phyloP scores from a whole-genome alignment of 371 early-diverging fungal genomes.

The Rhizomucor pusillus region DNA sequence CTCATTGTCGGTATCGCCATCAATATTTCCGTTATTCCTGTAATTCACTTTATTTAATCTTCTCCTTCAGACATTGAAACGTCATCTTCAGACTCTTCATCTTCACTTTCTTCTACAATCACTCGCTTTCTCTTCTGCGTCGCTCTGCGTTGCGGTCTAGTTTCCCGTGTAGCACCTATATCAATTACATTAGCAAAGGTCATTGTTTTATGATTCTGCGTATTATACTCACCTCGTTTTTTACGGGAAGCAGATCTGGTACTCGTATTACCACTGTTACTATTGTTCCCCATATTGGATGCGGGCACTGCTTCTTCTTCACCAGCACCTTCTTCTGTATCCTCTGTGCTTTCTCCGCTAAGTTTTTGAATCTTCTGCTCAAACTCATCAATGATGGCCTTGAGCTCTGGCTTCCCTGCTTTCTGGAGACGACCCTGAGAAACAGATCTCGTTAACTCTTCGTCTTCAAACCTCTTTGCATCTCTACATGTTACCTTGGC shows the following conservation, averaged over 20 bases:
- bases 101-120: neutral
- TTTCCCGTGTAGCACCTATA: neutral
- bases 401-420: conserved; percentile 69
- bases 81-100: conserved; percentile 3
- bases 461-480: neutral
- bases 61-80: neutral
- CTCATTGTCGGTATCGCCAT: neutral
- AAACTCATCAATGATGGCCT: conserved; percentile 76
- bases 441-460: too few relatives aligned
- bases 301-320: neutral
- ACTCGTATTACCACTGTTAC: neutral
- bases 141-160: neutral
- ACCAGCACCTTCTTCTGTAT: conserved; percentile 7
- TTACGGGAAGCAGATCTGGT: neutral
- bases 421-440: conserved; percentile 63
- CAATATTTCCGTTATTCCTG: neutral
- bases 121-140: conserved; percentile 6
- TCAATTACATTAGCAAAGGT: neutral
- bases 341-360: conserved; percentile 22
- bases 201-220: neutral
- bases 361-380: conserved; percentile 56
- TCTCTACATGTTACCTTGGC: conserved; percentile 56
- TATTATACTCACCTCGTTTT: conserved; percentile 3
- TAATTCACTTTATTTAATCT: neutral
- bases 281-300: neutral